A percentile compares a stretch with the other conserved stretches of the same genome.
Conservation (phyloP, 1,139 yeast species). For the Nadsonia starkeyi-henricii region DNA sequence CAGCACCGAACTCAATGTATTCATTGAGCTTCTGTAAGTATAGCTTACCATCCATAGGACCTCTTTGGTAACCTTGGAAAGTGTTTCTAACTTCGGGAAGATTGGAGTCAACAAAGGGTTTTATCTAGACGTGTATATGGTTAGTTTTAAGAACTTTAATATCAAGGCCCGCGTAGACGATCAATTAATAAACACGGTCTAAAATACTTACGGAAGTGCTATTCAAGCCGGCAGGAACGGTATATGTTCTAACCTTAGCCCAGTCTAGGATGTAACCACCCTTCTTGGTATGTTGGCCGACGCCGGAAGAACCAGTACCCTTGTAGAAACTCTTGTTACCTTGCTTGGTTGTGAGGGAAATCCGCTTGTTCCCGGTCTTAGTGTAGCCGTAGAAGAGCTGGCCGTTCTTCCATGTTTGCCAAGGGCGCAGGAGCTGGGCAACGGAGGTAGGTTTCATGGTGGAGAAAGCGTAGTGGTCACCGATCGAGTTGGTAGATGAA, state of each 20-base stretch:
- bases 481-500: no score
- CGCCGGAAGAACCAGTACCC: constrained; percentile 92
- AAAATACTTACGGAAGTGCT: constrained; percentile 17
- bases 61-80: constrained; percentile 55
- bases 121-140: constrained; percentile 27
- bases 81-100: constrained; percentile 58
- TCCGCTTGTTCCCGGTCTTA: constrained; percentile 73
- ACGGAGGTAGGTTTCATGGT: constrained; percentile 24
- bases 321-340: constrained; percentile 91
- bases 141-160: constrained; percentile 17
- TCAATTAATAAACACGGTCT: not conserved
- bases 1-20: constrained; percentile 55
- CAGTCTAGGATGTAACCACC: constrained; percentile 74
- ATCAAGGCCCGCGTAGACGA: not conserved
- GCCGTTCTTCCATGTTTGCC: constrained; percentile 72
- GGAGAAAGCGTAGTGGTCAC: not conserved
- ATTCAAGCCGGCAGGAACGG: constrained; percentile 46
- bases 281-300: constrained; percentile 61
- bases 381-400: constrained; percentile 67
- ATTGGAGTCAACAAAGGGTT: constrained; percentile 61
- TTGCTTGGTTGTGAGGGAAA: constrained; percentile 76
- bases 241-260: constrained; percentile 80
- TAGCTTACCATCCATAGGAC: constrained; percentile 60
- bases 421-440: constrained; percentile 55
- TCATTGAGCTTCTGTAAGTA: constrained; percentile 62